A percentile compares a stretch with the other conserved stretches of the same genome.
Conservation (phyloP, 2,329 filamentous ascomycete species). For the Fusarium sp. region DNA sequence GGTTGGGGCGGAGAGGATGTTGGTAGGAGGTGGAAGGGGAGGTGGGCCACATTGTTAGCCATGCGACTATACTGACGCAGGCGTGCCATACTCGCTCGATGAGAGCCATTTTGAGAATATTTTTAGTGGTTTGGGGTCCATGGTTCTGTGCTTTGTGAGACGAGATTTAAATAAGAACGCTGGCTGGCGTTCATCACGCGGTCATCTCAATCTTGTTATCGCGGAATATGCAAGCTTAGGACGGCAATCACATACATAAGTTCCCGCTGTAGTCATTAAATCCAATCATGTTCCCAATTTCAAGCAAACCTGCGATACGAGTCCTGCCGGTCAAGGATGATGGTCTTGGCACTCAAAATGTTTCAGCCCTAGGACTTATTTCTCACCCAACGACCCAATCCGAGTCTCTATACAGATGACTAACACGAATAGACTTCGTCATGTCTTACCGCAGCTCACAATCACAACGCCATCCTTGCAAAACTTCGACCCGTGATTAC, state of each 20-base stretch:
- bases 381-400: background rate
- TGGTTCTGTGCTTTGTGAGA: background rate
- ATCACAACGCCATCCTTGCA: background rate
- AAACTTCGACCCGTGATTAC: background rate
- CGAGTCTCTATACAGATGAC: background rate
- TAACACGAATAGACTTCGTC: background rate
- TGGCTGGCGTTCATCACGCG: background rate
- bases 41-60: conserved; percentile 31
- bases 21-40: conserved; percentile 5
- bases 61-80: conserved; percentile 26
- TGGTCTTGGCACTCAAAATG: background rate
- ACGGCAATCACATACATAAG: background rate
- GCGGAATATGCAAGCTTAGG: background rate
- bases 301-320: background rate
- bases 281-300: background rate
- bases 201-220: background rate
- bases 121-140: background rate
- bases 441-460: background rate
- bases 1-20: conserved; percentile 1
- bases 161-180: background rate
- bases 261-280: background rate
- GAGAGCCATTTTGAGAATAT: conserved; percentile 23
- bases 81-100: conserved; percentile 31
- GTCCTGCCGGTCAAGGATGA: background rate
- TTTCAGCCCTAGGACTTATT: background rate